Conservation (phyloP, 371 early-diverging fungal genomes). For the Mortierella polycephala region DNA sequence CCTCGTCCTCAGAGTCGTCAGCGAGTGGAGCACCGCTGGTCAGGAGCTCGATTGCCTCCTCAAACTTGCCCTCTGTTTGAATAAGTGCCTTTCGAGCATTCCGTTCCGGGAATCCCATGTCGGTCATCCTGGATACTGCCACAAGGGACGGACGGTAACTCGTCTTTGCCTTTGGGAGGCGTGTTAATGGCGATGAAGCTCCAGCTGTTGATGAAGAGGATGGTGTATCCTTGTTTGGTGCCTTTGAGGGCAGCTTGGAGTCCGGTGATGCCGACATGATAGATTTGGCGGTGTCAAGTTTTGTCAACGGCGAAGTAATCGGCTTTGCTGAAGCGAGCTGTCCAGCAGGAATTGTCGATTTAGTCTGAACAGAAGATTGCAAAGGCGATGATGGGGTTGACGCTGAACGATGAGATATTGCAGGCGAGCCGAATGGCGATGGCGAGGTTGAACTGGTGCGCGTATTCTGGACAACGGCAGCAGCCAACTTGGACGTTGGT, state of each 20-base stretch:
- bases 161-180: conserved; percentile 32
- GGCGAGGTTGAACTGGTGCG: conserved; percentile 8
- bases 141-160: conserved; percentile 42
- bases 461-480: neutral
- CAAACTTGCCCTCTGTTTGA: conserved; percentile 52
- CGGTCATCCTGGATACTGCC: conserved; percentile 38
- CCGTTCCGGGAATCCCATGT: conserved; percentile 52
- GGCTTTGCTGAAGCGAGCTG: too few relatives aligned
- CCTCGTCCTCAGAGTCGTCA: conserved; percentile 52
- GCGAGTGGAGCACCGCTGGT: conserved; percentile 44
- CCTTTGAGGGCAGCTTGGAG: neutral
- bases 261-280: neutral
- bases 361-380: neutral
- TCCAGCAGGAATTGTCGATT: neutral
- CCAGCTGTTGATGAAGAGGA: neutral
- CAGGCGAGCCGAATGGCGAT: conserved; percentile 12
- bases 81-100: conserved; percentile 45
- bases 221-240: neutral
- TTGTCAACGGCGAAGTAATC: neutral
- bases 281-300: neutral
- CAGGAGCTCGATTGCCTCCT: conserved; percentile 53
- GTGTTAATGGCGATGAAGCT: neutral
- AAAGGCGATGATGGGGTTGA: neutral
- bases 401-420: conserved; percentile 1
- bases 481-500: conserved; percentile 1